phyloP scores from a whole-genome alignment of 2,329 filamentous ascomycete genomes.

The Microthyrium microscopicum region DNA sequence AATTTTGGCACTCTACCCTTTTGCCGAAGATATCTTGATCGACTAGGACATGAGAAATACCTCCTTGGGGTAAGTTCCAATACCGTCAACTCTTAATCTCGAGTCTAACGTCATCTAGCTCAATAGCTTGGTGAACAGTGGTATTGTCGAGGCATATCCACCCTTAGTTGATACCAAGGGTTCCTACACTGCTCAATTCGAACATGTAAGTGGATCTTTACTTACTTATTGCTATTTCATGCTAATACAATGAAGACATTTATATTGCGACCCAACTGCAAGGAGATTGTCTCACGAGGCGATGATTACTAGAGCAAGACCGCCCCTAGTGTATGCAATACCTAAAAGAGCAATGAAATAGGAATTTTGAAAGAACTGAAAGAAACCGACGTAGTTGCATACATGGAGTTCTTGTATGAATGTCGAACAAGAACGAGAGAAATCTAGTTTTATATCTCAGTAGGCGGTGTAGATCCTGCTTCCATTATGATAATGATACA shows the following conservation, averaged over 20 bases:
- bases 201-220: constrained; percentile 62
- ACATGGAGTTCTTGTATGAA: too few species aligned
- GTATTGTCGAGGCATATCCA: constrained; percentile 80
- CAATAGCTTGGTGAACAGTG: constrained; percentile 67
- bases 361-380: too few species aligned
- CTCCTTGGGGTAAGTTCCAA: constrained; percentile 54
- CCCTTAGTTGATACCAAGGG: constrained; percentile 85
- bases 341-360: too few species aligned
- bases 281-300: constrained; percentile 6
- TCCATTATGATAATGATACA: too few species aligned
- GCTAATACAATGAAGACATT: constrained; percentile 3
- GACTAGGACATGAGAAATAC: constrained; percentile 89
- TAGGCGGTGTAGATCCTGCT: too few species aligned
- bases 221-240: background rate
- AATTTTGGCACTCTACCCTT: constrained; percentile 90
- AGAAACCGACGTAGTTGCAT: too few species aligned
- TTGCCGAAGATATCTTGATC: constrained; percentile 78
- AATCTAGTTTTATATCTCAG: too few species aligned
- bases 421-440: too few species aligned
- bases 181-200: constrained; percentile 84
- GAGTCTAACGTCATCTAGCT: constrained; percentile 33
- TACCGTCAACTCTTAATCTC: background rate
- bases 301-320: constrained; percentile 12
- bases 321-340: too few species aligned
- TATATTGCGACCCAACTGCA: constrained; percentile 8